Conservation (phyloP, 2,329 filamentous ascomycete genomes). For the Colletotrichum neosansevieriae region DNA sequence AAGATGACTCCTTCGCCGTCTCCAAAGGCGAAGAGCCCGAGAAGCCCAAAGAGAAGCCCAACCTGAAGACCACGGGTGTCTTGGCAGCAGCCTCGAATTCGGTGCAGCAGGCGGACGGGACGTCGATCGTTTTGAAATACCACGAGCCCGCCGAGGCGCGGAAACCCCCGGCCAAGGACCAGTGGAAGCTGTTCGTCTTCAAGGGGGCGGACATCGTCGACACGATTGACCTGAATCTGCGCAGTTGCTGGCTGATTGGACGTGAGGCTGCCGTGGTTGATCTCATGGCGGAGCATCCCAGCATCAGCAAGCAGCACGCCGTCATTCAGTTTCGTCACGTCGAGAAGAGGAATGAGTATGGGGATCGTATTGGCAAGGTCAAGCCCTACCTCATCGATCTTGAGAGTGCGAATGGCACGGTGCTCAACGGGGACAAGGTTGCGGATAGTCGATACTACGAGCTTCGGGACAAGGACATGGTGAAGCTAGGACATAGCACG, state of each 20-base stretch:
- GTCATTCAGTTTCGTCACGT: conserved; percentile 92
- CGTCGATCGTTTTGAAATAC: conserved; percentile 88
- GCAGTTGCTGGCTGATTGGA: conserved; percentile 93
- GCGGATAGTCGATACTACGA: conserved; percentile 86
- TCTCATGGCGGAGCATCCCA: conserved; percentile 87
- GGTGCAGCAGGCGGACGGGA: conserved; percentile 77
- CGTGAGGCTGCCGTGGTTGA: conserved; percentile 86
- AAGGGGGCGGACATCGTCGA: conserved; percentile 85
- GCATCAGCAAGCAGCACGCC: conserved; percentile 94
- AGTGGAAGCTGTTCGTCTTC: conserved; percentile 95
- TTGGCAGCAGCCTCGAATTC: conserved; percentile 90
- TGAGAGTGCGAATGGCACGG: conserved; percentile 92
- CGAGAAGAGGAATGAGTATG: conserved; percentile 86
- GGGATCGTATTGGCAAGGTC: conserved; percentile 82
- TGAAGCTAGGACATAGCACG: conserved; percentile 88
- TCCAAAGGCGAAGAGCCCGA: conserved; percentile 62
- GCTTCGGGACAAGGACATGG: conserved; percentile 86
- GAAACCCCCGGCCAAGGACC: conserved; percentile 81
- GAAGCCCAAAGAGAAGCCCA: conserved; percentile 86
- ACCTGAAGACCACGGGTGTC: conserved; percentile 83
- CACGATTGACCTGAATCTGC: conserved; percentile 79
- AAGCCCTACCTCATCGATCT: conserved; percentile 93
- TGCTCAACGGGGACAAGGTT: conserved; percentile 80
- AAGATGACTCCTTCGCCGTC: conserved; percentile 70
- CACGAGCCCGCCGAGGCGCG: conserved; percentile 94